Base-by-base conservation (phyloP, 2,329 filamentous ascomycete genomes). In the Pleoardoris graminearum region DNA sequence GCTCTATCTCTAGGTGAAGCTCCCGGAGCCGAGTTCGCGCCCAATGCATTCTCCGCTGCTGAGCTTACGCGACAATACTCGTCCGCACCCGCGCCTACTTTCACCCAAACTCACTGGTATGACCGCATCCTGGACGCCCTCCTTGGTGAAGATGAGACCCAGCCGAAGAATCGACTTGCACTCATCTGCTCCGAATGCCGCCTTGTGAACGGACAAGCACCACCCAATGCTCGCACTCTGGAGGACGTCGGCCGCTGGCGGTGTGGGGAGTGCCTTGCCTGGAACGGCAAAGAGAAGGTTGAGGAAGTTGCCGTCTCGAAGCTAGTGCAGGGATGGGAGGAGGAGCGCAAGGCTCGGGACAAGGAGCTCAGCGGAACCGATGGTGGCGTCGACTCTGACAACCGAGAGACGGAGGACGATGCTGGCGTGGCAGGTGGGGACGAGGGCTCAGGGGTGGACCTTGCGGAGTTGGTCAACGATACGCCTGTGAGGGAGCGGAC, bases 161-260 rank as follows among this genome's bases (percentile, higher is more conserved):
- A 89, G 11, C 85, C 93, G 2, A 95, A 91, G 77, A 97, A 97
- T 73, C 86, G 94, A 16, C 85, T 96, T 53, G 93, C 86, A 7
- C 79, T 99, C 58, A 90, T 99, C 50, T 99, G 94, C 75, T 74
- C 79, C 27, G 80, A 82, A 33, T 99, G 94, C 71, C 82, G 90
- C 25, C 82, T 97, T 1, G 92, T 99, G 42, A 99, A 99, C 69
- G 94, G 95, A 0, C 94, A 97, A 70, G 94, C 94, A 3, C 92
- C 94, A 1, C 93, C 94, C 0, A 94, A 94, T 1, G 87, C 89
- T 0, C 88, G 85, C 61, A 84, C 80, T 0, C 76, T 93, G 1
- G 85, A 89, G 33, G 92, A 97, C 46, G 67, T 99, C 1, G 94
- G 93, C 1, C 80, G 81, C 55, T 99, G 94, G 94, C 85, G 87